Evolutionary conservation across 1,284 basidiomycete genomes (phyloP).

Genomic region (Takashimella tepidaria): DNA sequence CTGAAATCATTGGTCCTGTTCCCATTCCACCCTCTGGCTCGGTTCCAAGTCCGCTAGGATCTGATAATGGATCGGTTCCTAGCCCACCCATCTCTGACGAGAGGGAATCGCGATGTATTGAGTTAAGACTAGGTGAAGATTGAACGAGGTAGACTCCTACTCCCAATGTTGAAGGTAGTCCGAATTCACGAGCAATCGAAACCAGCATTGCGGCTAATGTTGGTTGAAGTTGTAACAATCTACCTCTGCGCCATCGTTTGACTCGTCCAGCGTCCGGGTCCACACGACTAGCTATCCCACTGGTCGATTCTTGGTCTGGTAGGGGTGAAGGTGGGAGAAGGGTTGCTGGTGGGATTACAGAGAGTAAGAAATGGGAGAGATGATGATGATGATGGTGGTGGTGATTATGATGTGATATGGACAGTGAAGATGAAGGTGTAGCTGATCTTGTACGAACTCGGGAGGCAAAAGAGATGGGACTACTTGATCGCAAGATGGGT

Average conservation of each 20-base stretch:
- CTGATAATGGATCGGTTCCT: not conserved
- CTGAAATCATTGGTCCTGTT: slow-evolving; percentile 32
- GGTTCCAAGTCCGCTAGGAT: no score
- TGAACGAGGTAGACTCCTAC: slow-evolving; percentile 38
- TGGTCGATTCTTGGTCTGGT: slow-evolving; percentile 1
- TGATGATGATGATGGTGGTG: not conserved
- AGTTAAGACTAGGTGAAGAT: not conserved
- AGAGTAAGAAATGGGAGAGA: slow-evolving; percentile 18
- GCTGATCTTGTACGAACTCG: not conserved
- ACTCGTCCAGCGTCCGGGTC: slow-evolving; percentile 15
- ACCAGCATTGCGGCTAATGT: slow-evolving; percentile 43
- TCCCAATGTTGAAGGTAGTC: slow-evolving; percentile 39
- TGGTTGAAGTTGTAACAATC: slow-evolving; percentile 40
- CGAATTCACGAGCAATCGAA: slow-evolving; percentile 44
- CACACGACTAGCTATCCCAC: not conserved
- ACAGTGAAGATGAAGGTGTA: not conserved
- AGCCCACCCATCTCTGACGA: not conserved
- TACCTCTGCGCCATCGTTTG: slow-evolving; percentile 37
- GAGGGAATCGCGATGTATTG: not conserved
- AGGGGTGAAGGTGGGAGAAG: slow-evolving; percentile 19
- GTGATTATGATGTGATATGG: not conserved
- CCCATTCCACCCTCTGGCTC: slow-evolving; percentile 17
- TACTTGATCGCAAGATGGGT: not conserved
- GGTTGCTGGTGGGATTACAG: slow-evolving; percentile 37
- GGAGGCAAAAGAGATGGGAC: not conserved